phyloP scores from a whole-genome alignment of 1,139 yeast genomes.

The Suhomyces anneliseae region DNA sequence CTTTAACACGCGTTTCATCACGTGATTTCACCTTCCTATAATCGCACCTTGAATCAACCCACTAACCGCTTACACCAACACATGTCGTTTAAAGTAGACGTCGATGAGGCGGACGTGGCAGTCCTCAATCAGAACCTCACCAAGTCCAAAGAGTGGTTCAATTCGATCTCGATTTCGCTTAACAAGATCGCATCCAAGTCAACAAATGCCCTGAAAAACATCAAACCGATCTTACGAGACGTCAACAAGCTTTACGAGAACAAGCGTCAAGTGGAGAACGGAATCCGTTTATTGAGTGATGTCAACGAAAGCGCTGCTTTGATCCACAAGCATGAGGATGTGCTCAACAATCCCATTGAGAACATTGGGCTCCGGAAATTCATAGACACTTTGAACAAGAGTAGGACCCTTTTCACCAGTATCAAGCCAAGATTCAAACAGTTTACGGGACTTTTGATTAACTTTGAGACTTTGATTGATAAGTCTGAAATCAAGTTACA shows the following conservation, averaged over 20 bases:
- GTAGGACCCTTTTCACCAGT: slow-evolving; percentile 33
- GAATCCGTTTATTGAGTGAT: slow-evolving; percentile 58
- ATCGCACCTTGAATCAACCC: neutral
- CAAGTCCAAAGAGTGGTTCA: slow-evolving; percentile 58
- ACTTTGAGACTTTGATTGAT: slow-evolving; percentile 46
- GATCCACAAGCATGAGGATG: slow-evolving; percentile 53
- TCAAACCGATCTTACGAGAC: slow-evolving; percentile 69
- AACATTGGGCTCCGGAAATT: slow-evolving; percentile 39
- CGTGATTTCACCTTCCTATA: too few relatives aligned
- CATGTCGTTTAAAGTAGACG: slow-evolving; percentile 41
- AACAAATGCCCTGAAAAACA: slow-evolving; percentile 58
- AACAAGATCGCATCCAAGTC: slow-evolving; percentile 58
- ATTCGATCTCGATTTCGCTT: slow-evolving; percentile 56
- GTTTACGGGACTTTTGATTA: slow-evolving; percentile 51
- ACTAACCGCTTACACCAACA: neutral
- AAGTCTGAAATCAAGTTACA: slow-evolving; percentile 46
- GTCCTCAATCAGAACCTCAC: slow-evolving; percentile 74
- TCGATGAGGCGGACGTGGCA: slow-evolving; percentile 83
- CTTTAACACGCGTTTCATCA: too few relatives aligned
- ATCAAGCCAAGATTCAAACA: slow-evolving; percentile 42
- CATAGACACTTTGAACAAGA: slow-evolving; percentile 36
- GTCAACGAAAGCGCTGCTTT: slow-evolving; percentile 66
- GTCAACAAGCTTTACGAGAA: slow-evolving; percentile 58
- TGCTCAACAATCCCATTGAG: slow-evolving; percentile 41
- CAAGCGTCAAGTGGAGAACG: slow-evolving; percentile 60